phyloP scores from a whole-genome alignment of 352 stramenopile genomes.

The Pythium phragmiticola region DNA sequence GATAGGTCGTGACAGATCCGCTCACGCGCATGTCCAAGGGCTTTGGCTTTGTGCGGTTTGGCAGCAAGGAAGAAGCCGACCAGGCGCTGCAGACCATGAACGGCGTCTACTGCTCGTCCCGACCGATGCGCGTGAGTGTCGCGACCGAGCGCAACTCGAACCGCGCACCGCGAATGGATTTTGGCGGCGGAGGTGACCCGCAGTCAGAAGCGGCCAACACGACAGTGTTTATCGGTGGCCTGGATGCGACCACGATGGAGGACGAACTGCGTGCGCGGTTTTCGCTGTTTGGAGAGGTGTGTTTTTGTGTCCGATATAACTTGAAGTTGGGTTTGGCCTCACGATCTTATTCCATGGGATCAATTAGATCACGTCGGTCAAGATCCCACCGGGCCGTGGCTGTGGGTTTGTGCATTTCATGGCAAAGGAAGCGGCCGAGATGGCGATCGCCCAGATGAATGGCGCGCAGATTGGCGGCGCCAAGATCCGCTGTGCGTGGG shows the following conservation, averaged over 20 bases:
- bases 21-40: conserved; percentile 89
- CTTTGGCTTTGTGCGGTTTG: conserved; percentile 92
- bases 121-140: conserved; percentile 88
- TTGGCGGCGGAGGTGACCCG: conserved; percentile 37
- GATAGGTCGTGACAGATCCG: conserved; percentile 82
- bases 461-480: conserved; percentile 71
- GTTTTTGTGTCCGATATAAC: conserved; percentile 9
- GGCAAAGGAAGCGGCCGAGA: conserved; percentile 76
- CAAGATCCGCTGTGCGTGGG: conserved; percentile 90
- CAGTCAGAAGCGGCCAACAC: conserved; percentile 65
- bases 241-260: conserved; percentile 78
- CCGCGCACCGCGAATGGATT: conserved; percentile 17
- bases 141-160: conserved; percentile 76
- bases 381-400: conserved; percentile 84
- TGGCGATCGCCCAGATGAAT: conserved; percentile 89
- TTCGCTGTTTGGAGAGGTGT: conserved; percentile 67
- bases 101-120: conserved; percentile 84
- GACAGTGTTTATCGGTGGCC: conserved; percentile 90
- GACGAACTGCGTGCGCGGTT: conserved; percentile 87
- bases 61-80: conserved; percentile 84
- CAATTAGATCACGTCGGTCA: conserved; percentile 69
- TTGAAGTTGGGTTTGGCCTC: not conserved
- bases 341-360: not conserved
- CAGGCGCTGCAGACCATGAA: conserved; percentile 89
- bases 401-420: conserved; percentile 92